Evolutionary conservation across 2,329 filamentous ascomycete species (phyloP), one percentile per base, ranked within the genome.

Genomic region (Leptographium galeiforme): DNA sequence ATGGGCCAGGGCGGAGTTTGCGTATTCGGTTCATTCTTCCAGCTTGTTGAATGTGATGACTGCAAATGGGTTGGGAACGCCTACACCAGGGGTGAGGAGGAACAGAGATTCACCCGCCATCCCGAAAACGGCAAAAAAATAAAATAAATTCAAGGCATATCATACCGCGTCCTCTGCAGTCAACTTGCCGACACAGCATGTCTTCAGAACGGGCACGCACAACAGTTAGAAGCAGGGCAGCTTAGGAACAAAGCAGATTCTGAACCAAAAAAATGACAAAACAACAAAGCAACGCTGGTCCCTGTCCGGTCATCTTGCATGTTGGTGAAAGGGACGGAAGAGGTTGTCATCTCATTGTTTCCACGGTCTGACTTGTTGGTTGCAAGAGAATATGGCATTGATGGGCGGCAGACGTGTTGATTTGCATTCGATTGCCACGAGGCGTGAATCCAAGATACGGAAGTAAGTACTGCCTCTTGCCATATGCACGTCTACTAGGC

Each of bases 21-120:
- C 50, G 50, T 51, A 51, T 51, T 51, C 41, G 50, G 50, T 45
- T 51, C 50, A 45, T 51, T 51, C 50, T 51, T 51, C 50, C 43
- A 38, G 50, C 43, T 46, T 51, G 50, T 43, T 50, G 39, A 33
- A 41, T 50, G 48, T 43, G 48, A 51, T 45, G 50, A 45, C 38
- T 45, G 50, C 50, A 41, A 51, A 51, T 46, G 33, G 41, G 40
- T 36, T 18, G 41, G 50, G 32, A 46, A 36, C 50, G 34, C 34
- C 43, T 51, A 25, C 46, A 45, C 41, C 50, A 51, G 34, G 13
- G 50, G 38, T 39, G 43, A 51, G 19, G 41, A 30, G 36, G 38
- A n/a, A 46, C 43, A 18, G 34, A 39, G 47, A 30, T 33, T 43
- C 48, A 43, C 25, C 48, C 48, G 36, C n/a, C 33, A 25, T 25